Base-by-base conservation (phyloP, 2,329 filamentous ascomycete species). In the Ophiostoma himal-ulmi region DNA sequence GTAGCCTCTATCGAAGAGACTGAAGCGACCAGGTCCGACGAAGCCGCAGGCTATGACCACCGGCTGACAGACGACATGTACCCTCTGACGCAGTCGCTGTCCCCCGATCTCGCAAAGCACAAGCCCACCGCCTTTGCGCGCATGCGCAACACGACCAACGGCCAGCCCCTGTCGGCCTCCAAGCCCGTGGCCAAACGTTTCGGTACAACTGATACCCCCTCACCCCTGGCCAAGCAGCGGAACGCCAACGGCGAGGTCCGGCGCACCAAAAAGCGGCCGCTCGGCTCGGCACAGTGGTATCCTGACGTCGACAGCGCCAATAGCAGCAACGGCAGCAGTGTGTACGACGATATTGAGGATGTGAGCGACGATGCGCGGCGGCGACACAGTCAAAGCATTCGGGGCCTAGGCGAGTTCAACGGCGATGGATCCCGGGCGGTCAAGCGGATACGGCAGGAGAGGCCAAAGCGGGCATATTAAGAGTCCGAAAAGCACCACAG, bases 311-410 rank as follows among this genome's bases (percentile, higher is more conserved):
- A 11, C 57, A 48, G 69, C 17, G 64, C 36, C 36, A 57, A 34
- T 13, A 37, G 62, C 13, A 34, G 17, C 1, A 64, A 17, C 3
- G 70, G 34, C 52, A 37, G 14, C 14, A 14, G 11, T n/a, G 14
- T 69, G n/a, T 52, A 41, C 22, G 71, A 72, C 67, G 71, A 72
- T 20, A 72, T 72, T 66, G 71, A 72, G 36, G 71, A 72, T 22
- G 69, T 69, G 2, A 69, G 69, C 64, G 69, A 70, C 26, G 34
- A 68, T 41, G 68, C n/a, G 36, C 54, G 36, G 20, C 22, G 13
- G 7, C 20, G 13, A 4, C 20, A 30, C 36, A 41, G 69, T 60
- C 36, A 36, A 44, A 39, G 10, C 41, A 34, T 52, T 36, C 39
- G 62, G 39, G 22, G 70, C 36, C 30, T 66, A 66, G 57, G n/a